Conservation (phyloP, 1,139 yeast genomes). For the Taphrina populina region DNA sequence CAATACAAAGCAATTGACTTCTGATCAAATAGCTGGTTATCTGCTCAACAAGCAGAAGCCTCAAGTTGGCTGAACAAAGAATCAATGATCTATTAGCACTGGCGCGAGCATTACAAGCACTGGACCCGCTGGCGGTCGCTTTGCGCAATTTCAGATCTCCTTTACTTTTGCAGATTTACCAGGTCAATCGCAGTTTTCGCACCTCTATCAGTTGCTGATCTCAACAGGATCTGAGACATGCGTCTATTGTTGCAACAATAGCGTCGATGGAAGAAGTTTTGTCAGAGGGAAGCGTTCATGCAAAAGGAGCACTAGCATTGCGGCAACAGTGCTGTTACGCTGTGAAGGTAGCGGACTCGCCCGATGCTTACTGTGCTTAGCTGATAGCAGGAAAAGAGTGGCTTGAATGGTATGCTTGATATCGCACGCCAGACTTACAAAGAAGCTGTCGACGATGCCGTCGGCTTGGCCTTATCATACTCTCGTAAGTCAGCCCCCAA, state of each 20-base stretch:
- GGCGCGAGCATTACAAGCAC: constrained; percentile 47
- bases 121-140: too few relatives aligned
- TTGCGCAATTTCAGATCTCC: too few relatives aligned
- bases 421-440: constrained; percentile 50
- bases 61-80: constrained; percentile 45
- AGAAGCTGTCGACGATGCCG: constrained; percentile 47
- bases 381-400: constrained; percentile 39
- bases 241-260: too few relatives aligned
- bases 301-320: constrained; percentile 47
- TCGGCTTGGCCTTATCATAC: constrained; percentile 38
- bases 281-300: too few relatives aligned
- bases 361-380: not conserved
- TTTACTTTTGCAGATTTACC: too few relatives aligned
- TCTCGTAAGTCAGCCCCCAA: constrained; percentile 8
- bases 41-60: constrained; percentile 40
- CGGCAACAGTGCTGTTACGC: constrained; percentile 53
- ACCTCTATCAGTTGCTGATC: too few relatives aligned
- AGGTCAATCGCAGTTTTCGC: too few relatives aligned
- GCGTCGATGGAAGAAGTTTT: too few relatives aligned
- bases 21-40: constrained; percentile 39
- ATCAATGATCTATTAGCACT: constrained; percentile 49
- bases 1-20: not conserved
- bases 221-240: too few relatives aligned
- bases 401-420: constrained; percentile 52
- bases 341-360: constrained; percentile 39